These are phyloP conservation scores for Ogataea siamensis DNA, from an alignment of 805 yeast species.

Conservation along the genomic window DNA sequence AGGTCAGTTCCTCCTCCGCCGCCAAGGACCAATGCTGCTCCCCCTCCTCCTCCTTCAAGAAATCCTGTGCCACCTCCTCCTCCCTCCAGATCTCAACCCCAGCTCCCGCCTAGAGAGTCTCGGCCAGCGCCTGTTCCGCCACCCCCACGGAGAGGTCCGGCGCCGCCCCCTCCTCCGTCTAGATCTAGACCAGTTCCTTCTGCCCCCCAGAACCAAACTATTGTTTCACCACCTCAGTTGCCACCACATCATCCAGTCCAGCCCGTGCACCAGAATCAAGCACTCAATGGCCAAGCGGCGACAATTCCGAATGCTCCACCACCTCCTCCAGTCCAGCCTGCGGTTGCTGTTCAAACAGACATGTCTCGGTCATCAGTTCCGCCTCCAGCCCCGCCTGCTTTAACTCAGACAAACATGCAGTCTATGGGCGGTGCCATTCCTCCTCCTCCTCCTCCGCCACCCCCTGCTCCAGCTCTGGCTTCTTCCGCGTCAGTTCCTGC, in stretches of 20 bases:
- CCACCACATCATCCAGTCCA: slow-evolving; percentile 18
- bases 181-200: slow-evolving; percentile 23
- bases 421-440: slow-evolving; percentile 10
- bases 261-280: slow-evolving; percentile 19
- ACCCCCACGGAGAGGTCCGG: slow-evolving; percentile 35
- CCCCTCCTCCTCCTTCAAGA: slow-evolving; percentile 28
- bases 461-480: slow-evolving; percentile 28
- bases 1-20: slow-evolving; percentile 26
- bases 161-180: slow-evolving; percentile 48
- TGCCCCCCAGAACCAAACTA: slow-evolving; percentile 15
- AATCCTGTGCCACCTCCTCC: slow-evolving; percentile 37
- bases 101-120: slow-evolving; percentile 25
- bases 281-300: slow-evolving; percentile 16
- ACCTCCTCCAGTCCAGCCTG: slow-evolving; percentile 10
- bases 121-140: slow-evolving; percentile 36
- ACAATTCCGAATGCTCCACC: slow-evolving; percentile 11
- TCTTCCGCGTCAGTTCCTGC: slow-evolving; percentile 30
- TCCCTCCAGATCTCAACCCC: slow-evolving; percentile 24
- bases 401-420: too few species aligned
- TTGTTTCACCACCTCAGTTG: slow-evolving; percentile 26
- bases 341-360: too few species aligned
- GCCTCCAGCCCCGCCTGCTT: slow-evolving; percentile 24
- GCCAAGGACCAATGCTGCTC: slow-evolving; percentile 21
- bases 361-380: slow-evolving; percentile 1
- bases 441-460: slow-evolving; percentile 9